Evolutionary conservation across 2,329 filamentous ascomycete species (phyloP), one percentile per base, ranked within the genome.

Genomic region (Paramyrothecium roridum): DNA sequence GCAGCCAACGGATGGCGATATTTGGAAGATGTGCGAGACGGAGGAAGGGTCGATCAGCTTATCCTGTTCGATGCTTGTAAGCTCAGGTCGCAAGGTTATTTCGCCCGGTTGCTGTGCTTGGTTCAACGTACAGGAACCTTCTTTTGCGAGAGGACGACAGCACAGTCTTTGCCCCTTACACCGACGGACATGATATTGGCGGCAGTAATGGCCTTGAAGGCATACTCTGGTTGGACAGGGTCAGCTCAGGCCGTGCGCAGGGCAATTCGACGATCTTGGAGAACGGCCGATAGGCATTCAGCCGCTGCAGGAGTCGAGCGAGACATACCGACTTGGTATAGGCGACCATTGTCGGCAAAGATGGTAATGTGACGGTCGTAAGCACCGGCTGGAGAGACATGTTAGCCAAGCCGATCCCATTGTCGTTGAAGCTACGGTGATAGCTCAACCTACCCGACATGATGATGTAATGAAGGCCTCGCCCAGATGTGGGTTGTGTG

Each of bases 351-450:
- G 76, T 99, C 95, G 59, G 95, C 97, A 81, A 99, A 99, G 83
- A 99, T 98, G 73, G 95, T 99, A 70, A 99, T 99, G 79, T 99
- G 95, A 82, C 95, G 87, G 79, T 99, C 95, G 79, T 96, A 98
- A 71, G 91, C 93, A 77, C 90, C 88, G 78, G 71, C 71, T 74
- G 55, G 52, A 20, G 17, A 33, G 48, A 53, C 56, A 56, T 50
- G 63, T 72, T 67, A 73, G 68, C 64, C 65, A 30, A 53, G 50
- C 56, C 60, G 23, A 52, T 33, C 56, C 54, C 47, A 52, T 37
- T 46, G 53, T 50, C 45, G 37, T 54, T 49, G 51, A 48, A 50
- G 46, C 54, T 52, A 17, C 37, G n/a, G 49, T 53, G 52, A 57
- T 61, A 54, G 59, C 50, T 56, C 56, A 50, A 70, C 76, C 55